phyloP scores from a whole-genome alignment of 1,139 yeast species.

The Lodderomyces elongisporus region DNA sequence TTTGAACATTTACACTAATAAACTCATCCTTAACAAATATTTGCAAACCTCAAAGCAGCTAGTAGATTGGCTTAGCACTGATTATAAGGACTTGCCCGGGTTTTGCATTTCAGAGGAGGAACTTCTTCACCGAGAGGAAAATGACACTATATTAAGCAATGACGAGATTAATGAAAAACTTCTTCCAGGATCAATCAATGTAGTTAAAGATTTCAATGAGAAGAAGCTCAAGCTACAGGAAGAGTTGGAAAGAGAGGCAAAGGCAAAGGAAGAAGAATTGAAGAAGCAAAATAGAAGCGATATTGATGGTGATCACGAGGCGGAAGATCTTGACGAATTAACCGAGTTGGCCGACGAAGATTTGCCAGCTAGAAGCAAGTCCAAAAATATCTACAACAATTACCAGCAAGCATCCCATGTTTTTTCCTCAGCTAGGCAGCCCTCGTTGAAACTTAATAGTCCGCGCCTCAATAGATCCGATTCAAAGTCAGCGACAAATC shows the following conservation, averaged over 20 bases:
- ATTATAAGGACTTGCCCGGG: constrained; percentile 21
- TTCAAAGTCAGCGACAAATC: too few species aligned
- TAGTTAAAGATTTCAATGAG: constrained; percentile 14
- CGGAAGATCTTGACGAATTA: constrained; percentile 2
- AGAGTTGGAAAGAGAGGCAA: constrained; percentile 12
- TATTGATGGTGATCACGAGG: not conserved
- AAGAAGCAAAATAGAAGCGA: not conserved
- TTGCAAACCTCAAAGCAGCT: constrained; percentile 25
- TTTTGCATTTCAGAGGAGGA: constrained; percentile 9
- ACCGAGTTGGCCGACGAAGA: constrained; percentile 5
- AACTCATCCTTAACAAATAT: constrained; percentile 22
- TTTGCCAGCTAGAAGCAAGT: constrained; percentile 15
- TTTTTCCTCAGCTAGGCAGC: constrained; percentile 3
- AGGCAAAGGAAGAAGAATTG: constrained; percentile 4
- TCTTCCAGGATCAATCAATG: constrained; percentile 23
- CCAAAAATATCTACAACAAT: constrained; percentile 18
- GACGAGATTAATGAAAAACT: constrained; percentile 24
- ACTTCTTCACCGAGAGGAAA: not conserved
- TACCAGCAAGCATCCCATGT: constrained; percentile 16
- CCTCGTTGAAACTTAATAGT: not conserved
- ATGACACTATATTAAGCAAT: constrained; percentile 8
- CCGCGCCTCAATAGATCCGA: constrained; percentile 1
- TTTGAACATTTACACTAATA: constrained; percentile 34
- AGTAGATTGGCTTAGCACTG: constrained; percentile 30
- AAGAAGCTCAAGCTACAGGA: constrained; percentile 6